Evolutionary conservation across 2,329 filamentous ascomycete genomes (phyloP).

Genomic region (Rhinocladiella mackenziei): DNA sequence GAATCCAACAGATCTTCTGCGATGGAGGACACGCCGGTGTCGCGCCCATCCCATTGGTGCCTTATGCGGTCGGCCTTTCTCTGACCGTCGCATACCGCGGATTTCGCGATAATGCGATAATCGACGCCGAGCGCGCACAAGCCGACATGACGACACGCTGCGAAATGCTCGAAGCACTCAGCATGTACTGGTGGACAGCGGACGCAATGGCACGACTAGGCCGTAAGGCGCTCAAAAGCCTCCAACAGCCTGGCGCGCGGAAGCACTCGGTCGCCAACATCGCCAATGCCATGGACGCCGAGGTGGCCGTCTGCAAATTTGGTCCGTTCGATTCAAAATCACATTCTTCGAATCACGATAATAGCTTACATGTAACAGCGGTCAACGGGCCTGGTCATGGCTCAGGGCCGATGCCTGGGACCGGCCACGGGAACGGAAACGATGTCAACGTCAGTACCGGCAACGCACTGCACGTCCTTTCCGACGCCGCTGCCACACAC

Average conservation of each 20-base stretch:
- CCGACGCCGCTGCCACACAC: slow-evolving; percentile 27
- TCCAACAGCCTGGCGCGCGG: slow-evolving; percentile 26
- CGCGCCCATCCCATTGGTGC: slow-evolving; percentile 52
- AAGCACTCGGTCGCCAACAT: slow-evolving; percentile 43
- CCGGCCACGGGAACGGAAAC: neutral
- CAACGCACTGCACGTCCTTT: slow-evolving; percentile 27
- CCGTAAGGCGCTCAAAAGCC: slow-evolving; percentile 35
- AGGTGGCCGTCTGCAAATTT: slow-evolving; percentile 31
- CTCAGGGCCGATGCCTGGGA: neutral
- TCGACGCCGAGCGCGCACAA: slow-evolving; percentile 37
- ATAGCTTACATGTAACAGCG: too few species aligned
- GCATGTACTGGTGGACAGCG: slow-evolving; percentile 39
- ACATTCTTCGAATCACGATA: neutral
- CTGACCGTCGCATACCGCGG: slow-evolving; percentile 56
- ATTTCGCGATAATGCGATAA: slow-evolving; percentile 48
- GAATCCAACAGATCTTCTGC: slow-evolving; percentile 49
- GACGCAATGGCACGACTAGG: slow-evolving; percentile 42
- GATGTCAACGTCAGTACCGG: slow-evolving; percentile 1
- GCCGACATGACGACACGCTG: slow-evolving; percentile 38
- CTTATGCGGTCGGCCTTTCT: slow-evolving; percentile 54
- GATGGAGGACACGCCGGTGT: slow-evolving; percentile 33
- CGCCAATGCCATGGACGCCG: slow-evolving; percentile 43
- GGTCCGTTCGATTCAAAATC: slow-evolving; percentile 25
- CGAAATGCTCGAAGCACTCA: slow-evolving; percentile 35
- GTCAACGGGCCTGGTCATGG: neutral